Base-by-base conservation (phyloP, 2,329 filamentous ascomycete genomes). In the Xylariaceae sp. region DNA sequence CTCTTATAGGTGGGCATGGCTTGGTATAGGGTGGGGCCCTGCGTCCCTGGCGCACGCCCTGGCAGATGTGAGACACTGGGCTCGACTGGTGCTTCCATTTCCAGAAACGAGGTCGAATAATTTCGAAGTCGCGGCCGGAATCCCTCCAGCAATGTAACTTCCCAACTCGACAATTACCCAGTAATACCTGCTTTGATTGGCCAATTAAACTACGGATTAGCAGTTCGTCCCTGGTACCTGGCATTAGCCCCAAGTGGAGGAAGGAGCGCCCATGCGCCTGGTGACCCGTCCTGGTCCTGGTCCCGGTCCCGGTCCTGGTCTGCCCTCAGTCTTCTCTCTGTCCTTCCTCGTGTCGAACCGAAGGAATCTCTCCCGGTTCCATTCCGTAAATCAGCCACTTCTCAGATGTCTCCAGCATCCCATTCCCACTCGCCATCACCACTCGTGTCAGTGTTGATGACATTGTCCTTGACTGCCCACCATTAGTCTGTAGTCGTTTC, bases 351-450 rank as follows among this genome's bases (percentile, higher is more conserved):
- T 30, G 23, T 39, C 44, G 42, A 49, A 34, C 54, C 45, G 42
- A 48, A 56, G 50, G 48, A 35, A 39, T 17, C 30, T 23, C 23
- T 34, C 37, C 37, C 23, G 37, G 42, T 34, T 9, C 44, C 23
- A 30, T 30, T 30, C 23, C 23, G 23, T 39, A 48, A 39, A 37
- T 47, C 44, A 30, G 23, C 48, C 49, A 45, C 13, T 45, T n/a
- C 50, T 56, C 50, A 18, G 51, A 61, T 61, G 56, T 18, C 45
- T 47, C 18, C 23, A 35, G 23, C 23, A 30, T 30, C 23, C 6
- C 23, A 30, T 30, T 30, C 23, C 4, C 23, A 51, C 23, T 11
- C 23, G 4, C 11, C 49, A 13, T 42, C 37, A 8, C 13, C 18
- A 11, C 9, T 47, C 47, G 47, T 34, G 23, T 35, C 18, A 17